These are phyloP conservation scores for Blastobotrys apis DNA, from an alignment of 1,139 yeast species.

Conservation along the genomic window DNA sequence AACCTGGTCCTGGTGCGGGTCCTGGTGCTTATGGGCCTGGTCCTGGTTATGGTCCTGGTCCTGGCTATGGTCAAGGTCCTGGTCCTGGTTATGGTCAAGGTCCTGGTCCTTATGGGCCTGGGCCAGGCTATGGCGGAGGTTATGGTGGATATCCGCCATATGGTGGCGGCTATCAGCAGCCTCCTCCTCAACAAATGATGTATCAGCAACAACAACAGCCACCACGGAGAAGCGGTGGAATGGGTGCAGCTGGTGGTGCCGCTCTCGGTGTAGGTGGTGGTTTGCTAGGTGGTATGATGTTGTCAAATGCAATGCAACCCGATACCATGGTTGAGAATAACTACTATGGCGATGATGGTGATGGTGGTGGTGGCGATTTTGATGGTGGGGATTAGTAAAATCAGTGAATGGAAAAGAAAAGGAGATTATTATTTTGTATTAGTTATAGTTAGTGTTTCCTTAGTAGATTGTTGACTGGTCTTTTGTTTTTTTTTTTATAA, in stretches of 20 bases:
- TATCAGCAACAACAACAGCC: constrained; percentile 28
- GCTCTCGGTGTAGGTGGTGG: constrained; percentile 82
- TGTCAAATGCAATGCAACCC: constrained; percentile 44
- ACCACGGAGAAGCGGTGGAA: constrained; percentile 29
- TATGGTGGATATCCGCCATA: constrained; percentile 20
- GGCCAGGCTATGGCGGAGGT: constrained; percentile 25
- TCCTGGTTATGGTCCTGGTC: constrained; percentile 14
- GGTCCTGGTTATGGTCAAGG: constrained; percentile 19
- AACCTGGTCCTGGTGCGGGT: not conserved
- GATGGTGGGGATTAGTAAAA: constrained; percentile 20
- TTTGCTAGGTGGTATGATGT: constrained; percentile 64
- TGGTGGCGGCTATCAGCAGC: constrained; percentile 16
- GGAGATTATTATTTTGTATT: too few species aligned
- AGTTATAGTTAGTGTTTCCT: not conserved
- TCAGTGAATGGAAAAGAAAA: too few species aligned
- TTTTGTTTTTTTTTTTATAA: not conserved
- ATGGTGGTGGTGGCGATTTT: constrained; percentile 20
- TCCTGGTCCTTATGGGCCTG: constrained; percentile 22
- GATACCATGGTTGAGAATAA: constrained; percentile 31
- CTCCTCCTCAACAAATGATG: constrained; percentile 29
- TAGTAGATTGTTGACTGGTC: not conserved
- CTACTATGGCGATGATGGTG: constrained; percentile 28
- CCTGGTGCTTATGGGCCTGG: constrained; percentile 4
- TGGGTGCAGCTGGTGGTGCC: constrained; percentile 44
- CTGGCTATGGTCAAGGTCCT: constrained; percentile 22